phyloP scores from a whole-genome alignment of 768 basidiomycete species.

The Fistulinella prunicolor region DNA sequence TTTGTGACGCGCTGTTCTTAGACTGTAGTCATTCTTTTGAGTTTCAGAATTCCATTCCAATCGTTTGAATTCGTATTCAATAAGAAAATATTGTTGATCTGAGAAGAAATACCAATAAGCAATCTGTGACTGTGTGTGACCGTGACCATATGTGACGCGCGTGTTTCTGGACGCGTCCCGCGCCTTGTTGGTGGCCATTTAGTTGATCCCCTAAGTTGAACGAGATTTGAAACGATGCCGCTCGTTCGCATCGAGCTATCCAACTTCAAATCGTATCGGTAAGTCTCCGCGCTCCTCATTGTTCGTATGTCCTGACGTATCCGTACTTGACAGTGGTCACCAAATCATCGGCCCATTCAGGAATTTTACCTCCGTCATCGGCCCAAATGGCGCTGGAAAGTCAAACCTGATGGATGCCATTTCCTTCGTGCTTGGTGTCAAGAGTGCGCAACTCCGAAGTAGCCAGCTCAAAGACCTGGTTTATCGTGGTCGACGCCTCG shows the following conservation, averaged over 20 bases:
- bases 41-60: too few species aligned
- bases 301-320: conserved; percentile 3
- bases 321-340: conserved; percentile 50
- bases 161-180: conserved; percentile 24
- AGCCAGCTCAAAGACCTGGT: conserved; percentile 94
- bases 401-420: conserved; percentile 99
- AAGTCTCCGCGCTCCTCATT: conserved; percentile 8
- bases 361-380: conserved; percentile 94
- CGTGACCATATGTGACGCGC: conserved; percentile 24
- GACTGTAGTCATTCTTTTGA: conserved; percentile 9
- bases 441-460: conserved; percentile 88
- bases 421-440: conserved; percentile 96
- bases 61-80: too few species aligned
- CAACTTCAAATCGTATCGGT: conserved; percentile 97
- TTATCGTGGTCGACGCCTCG: conserved; percentile 83
- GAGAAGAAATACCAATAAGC: too few species aligned
- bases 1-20: conserved; percentile 1
- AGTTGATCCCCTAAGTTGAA: conserved; percentile 20
- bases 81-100: too few species aligned
- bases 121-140: conserved; percentile 13
- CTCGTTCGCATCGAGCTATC: conserved; percentile 83
- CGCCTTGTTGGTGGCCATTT: conserved; percentile 12
- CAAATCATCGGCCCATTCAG: conserved; percentile 89
- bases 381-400: conserved; percentile 98
- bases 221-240: conserved; percentile 51